Base-by-base conservation (phyloP, 805 yeast species). In the Lachancea meyersii region DNA sequence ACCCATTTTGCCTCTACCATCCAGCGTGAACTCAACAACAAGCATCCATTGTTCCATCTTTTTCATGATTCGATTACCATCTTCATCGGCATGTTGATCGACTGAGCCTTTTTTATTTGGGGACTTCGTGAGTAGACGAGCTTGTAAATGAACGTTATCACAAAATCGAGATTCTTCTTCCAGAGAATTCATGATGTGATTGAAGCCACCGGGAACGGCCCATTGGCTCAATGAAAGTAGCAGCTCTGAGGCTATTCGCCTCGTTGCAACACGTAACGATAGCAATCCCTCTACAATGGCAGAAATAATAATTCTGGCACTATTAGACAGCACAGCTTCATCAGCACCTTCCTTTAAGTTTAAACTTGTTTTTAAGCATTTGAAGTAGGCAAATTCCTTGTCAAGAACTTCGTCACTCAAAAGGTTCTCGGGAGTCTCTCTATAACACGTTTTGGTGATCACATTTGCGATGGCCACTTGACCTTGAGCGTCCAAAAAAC, bases 1-100 rank as follows among this genome's bases (percentile, higher is more conserved):
- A 9, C 96, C 96, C 74, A 85, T 72, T 53, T 79, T 82, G 6
- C 97, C 97, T 52, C 89, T 74, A 2, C 96, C 96, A 44, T 80
- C 86, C 34, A 87, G 54, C 0, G 89, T 81, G 38, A 73, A 75
- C 39, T 74, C 81, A 3, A 86, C 80, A 10, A 78, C 66, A 38
- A 68, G 64, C 35, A 86, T 56, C 96, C 96, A 87, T 28, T 81
- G 72, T 47, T 80, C 84, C 51, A 82, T 79, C 31, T 82, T 62
- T 49, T 68, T 75, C 48, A 69, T 66, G 13, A 64, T 50, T 5
- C 34, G 40, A 18, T 41, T 31, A 18, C 27, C 17, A 11, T 22
- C 16, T 24, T 23, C 30, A 7, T 35, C 40, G 7, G 38, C 7
- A 3, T 21, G 18, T 11, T 14, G 33, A 31, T 9, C 10, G 16